A percentile compares a stretch with the other conserved stretches of the same genome.
phyloP scores from a whole-genome alignment of 148 eudicot species.

The Chenopodium formosanum region DNA sequence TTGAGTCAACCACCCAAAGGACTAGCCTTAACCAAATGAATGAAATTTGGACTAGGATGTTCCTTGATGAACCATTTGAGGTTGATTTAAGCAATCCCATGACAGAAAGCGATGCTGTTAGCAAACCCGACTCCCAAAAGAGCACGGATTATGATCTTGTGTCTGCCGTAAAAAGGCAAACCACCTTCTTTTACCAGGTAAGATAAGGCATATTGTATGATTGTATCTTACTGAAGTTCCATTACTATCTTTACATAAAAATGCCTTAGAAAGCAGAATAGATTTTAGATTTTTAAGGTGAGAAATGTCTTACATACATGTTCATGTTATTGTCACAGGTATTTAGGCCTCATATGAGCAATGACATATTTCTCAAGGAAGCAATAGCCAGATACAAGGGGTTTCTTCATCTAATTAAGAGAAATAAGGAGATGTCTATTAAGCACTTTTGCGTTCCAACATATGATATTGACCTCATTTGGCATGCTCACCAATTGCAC shows the following conservation, averaged over 20 bases:
- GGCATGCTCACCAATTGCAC: constrained; percentile 90
- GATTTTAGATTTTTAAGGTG: no score
- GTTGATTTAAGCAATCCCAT: constrained; percentile 35
- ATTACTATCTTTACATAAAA: neutral
- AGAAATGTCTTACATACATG: no score
- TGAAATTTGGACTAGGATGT: constrained; percentile 59
- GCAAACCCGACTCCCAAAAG: constrained; percentile 29
- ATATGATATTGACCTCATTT: constrained; percentile 88
- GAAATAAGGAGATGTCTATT: constrained; percentile 55
- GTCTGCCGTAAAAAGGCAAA: constrained; percentile 73
- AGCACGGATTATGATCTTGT: constrained; percentile 69
- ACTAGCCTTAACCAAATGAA: constrained; percentile 42
- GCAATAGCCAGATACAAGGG: constrained; percentile 92
- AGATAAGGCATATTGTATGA: no score
- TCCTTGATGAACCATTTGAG: constrained; percentile 74
- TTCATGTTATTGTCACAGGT: constrained; percentile 39
- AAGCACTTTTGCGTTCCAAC: constrained; percentile 73
- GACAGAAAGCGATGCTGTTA: constrained; percentile 5
- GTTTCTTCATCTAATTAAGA: constrained; percentile 69
- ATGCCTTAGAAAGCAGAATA: neutral
- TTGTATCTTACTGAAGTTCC: neutral
- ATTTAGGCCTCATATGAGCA: constrained; percentile 53
- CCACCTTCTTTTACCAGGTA: constrained; percentile 79
- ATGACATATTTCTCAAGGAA: constrained; percentile 57
- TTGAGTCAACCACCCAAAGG: constrained; percentile 61